Conservation (phyloP, 1,284 basidiomycete species). For the Cutaneotrichosporon curvatum region DNA sequence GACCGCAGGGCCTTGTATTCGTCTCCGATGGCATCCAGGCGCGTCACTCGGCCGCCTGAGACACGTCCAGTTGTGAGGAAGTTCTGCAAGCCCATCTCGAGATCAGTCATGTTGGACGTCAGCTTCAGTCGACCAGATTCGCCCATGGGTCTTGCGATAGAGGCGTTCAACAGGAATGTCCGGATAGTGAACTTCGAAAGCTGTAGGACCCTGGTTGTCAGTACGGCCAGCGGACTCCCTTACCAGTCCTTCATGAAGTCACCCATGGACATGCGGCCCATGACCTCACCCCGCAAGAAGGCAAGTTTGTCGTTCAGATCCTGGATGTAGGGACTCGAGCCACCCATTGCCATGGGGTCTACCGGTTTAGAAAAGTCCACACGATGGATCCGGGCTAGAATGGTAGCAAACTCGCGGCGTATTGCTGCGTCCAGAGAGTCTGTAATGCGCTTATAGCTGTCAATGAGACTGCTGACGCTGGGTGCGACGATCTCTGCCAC, state of each 20-base stretch:
- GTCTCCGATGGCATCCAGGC: constrained; percentile 64
- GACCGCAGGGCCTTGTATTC: constrained; percentile 72
- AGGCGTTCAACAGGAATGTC: constrained; percentile 81
- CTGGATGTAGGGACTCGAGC: constrained; percentile 77
- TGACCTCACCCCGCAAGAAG: constrained; percentile 68
- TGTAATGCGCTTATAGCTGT: constrained; percentile 57
- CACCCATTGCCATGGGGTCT: constrained; percentile 57
- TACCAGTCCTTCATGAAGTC: constrained; percentile 67
- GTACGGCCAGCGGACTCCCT: constrained; percentile 21
- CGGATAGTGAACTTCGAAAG: constrained; percentile 69
- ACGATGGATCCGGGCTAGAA: constrained; percentile 72
- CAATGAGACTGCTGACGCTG: constrained; percentile 56
- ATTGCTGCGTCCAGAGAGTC: constrained; percentile 67
- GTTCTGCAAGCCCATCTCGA: constrained; percentile 79
- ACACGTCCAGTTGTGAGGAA: constrained; percentile 54
- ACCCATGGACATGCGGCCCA: constrained; percentile 62
- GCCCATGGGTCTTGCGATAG: constrained; percentile 75
- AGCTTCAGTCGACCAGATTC: constrained; percentile 86
- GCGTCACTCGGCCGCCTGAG: constrained; percentile 55
- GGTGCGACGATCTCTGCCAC: constrained; percentile 59
- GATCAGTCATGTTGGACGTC: constrained; percentile 88
- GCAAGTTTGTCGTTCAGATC: constrained; percentile 77
- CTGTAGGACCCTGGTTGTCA: constrained; percentile 54
- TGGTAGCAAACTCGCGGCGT: constrained; percentile 66
- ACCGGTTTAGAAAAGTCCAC: constrained; percentile 67